Evolutionary conservation across 2,329 filamentous ascomycete genomes (phyloP).

Genomic region (Colletotrichum phormii): DNA sequence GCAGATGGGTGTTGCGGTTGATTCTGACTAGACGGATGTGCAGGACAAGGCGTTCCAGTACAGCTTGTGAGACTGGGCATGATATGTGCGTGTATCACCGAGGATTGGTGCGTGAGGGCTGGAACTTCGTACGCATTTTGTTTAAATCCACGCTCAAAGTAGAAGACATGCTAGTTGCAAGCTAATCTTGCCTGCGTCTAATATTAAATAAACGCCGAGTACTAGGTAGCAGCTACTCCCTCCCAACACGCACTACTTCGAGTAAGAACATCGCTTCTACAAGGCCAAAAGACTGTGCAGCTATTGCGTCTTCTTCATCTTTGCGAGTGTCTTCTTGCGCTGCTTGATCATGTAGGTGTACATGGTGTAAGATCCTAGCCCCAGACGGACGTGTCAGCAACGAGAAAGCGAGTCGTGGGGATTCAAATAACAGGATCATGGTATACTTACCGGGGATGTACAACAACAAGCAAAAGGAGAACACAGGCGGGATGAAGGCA

Average conservation of each 20-base stretch:
- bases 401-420: not conserved
- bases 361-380: slow-evolving; percentile 73
- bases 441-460: slow-evolving; percentile 80
- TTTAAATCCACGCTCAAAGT: too few relatives aligned
- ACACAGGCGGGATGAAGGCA: slow-evolving; percentile 64
- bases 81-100: too few relatives aligned
- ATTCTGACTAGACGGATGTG: slow-evolving; percentile 41
- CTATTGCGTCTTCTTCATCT: slow-evolving; percentile 38
- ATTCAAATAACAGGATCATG: not conserved
- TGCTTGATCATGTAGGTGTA: slow-evolving; percentile 97
- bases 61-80: slow-evolving; percentile 27
- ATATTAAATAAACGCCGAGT: too few relatives aligned
- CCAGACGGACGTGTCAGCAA: not conserved
- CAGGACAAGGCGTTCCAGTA: slow-evolving; percentile 42
- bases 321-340: slow-evolving; percentile 80
- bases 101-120: too few relatives aligned
- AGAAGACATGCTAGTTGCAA: too few relatives aligned
- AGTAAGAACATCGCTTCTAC: not conserved
- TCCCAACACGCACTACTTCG: too few relatives aligned
- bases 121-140: too few relatives aligned
- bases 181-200: too few relatives aligned
- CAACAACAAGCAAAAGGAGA: slow-evolving; percentile 74
- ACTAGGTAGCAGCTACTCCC: too few relatives aligned
- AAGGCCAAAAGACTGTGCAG: too few relatives aligned
- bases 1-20: slow-evolving; percentile 28